Evolutionary conservation across 305 asterid genomes (phyloP).

Genomic region (Petunia hybrid): DNA sequence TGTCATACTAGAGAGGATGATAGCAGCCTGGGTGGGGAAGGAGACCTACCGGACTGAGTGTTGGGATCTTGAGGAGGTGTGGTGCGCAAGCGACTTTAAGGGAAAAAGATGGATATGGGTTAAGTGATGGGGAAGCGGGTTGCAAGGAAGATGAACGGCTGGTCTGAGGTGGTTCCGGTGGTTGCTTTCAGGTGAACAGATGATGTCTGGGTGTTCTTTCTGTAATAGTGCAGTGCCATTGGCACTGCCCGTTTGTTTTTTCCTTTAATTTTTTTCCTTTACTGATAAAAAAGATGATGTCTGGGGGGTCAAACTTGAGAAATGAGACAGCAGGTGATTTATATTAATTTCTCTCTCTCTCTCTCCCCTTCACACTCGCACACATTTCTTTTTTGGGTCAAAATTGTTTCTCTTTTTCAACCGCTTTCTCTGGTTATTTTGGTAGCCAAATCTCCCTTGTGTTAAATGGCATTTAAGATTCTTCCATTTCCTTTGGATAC

Average conservation of each 20-base stretch:
- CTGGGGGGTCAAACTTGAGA: slow-evolving; percentile 21
- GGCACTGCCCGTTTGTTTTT: too few species aligned
- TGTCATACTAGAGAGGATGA: slow-evolving; percentile 7
- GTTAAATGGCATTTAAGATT: slow-evolving; percentile 10
- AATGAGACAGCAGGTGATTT: neutral
- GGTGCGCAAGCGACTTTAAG: neutral
- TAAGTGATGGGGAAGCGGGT: slow-evolving; percentile 15
- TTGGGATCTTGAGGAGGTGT: neutral
- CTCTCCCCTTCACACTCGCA: too few species aligned
- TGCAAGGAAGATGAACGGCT: neutral
- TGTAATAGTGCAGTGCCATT: too few species aligned
- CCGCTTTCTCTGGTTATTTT: neutral
- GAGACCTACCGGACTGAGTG: neutral
- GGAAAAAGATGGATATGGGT: neutral
- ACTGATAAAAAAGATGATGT: too few species aligned
- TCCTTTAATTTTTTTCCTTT: too few species aligned
- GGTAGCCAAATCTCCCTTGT: slow-evolving; percentile 21
- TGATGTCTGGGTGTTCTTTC: neutral
- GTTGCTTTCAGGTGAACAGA: slow-evolving; percentile 9
- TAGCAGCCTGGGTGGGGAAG: neutral
- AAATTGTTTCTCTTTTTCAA: neutral
- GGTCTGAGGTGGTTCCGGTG: neutral
- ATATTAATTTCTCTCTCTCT: neutral
- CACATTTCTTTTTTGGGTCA: neutral
- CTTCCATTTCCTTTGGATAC: slow-evolving; percentile 9